Evolutionary conservation across 106 monocot genomes (phyloP).

Genomic region (Platanthera zijinensis): DNA sequence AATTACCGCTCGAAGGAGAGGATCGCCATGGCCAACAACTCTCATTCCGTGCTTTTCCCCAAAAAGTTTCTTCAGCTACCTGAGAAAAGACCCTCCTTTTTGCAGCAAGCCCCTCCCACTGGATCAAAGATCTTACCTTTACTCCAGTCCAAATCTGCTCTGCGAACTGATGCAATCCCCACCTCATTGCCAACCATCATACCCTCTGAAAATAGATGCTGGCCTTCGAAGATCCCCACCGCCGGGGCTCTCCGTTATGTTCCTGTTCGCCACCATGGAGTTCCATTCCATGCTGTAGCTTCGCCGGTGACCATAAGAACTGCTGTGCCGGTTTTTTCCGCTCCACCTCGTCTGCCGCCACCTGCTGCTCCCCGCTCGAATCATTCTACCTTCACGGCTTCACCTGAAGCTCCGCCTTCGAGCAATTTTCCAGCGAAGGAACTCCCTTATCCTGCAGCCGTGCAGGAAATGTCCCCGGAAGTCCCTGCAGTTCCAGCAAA

Average conservation of each 20-base stretch:
- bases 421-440: too few relatives aligned
- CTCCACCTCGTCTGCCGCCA: constrained; percentile 27
- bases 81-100: constrained; percentile 24
- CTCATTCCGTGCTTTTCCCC: constrained; percentile 48
- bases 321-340: constrained; percentile 74
- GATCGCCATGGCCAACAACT: constrained; percentile 64
- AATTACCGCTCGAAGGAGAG: constrained; percentile 85
- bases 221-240: constrained; percentile 52
- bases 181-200: neutral
- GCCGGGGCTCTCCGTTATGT: constrained; percentile 62
- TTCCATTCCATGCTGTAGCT: constrained; percentile 57
- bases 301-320: constrained; percentile 89
- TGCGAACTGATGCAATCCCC: constrained; percentile 3
- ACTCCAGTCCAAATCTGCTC: constrained; percentile 44
- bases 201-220: constrained; percentile 6
- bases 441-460: too few relatives aligned
- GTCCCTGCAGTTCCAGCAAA: too few relatives aligned
- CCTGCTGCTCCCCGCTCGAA: neutral
- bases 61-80: constrained; percentile 59
- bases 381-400: too few relatives aligned
- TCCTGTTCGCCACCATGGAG: constrained; percentile 38
- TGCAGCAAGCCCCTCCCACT: constrained; percentile 13
- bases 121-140: constrained; percentile 86
- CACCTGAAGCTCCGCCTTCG: too few relatives aligned
- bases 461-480: too few relatives aligned